Conservation (phyloP, 2,329 filamentous ascomycete species). For the Helotiales sp. region DNA sequence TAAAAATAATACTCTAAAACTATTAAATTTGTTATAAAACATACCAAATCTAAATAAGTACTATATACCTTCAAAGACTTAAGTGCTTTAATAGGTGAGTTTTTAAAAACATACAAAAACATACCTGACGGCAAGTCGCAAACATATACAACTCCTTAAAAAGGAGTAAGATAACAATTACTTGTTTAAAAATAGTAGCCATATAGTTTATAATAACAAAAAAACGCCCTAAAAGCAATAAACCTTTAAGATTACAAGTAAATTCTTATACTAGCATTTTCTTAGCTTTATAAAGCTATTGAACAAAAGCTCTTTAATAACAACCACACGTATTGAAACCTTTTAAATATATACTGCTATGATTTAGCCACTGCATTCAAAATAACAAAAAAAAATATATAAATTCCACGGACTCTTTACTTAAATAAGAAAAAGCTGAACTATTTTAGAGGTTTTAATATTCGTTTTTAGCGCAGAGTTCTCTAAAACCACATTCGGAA, state of each 20-base stretch:
- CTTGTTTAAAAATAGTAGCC: constrained; percentile 21
- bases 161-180: constrained; percentile 21
- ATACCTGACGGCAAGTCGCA: constrained; percentile 24
- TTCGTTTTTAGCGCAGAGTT: background rate
- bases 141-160: constrained; percentile 24
- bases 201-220: constrained; percentile 28
- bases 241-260: constrained; percentile 17
- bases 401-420: constrained; percentile 18
- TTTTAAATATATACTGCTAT: constrained; percentile 20
- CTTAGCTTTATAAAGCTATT: constrained; percentile 16
- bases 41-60: constrained; percentile 16
- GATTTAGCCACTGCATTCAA: constrained; percentile 22
- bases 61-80: constrained; percentile 27
- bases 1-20: background rate
- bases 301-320: constrained; percentile 22
- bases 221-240: constrained; percentile 22
- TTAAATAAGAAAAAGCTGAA: background rate
- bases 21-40: background rate
- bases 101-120: constrained; percentile 2
- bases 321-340: constrained; percentile 17
- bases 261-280: constrained; percentile 20
- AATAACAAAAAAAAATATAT: constrained; percentile 16
- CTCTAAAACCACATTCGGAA: background rate
- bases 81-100: background rate
- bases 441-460: background rate